Conservation (phyloP, 2,329 filamentous ascomycete genomes). For the Colletotrichum truncatum region DNA sequence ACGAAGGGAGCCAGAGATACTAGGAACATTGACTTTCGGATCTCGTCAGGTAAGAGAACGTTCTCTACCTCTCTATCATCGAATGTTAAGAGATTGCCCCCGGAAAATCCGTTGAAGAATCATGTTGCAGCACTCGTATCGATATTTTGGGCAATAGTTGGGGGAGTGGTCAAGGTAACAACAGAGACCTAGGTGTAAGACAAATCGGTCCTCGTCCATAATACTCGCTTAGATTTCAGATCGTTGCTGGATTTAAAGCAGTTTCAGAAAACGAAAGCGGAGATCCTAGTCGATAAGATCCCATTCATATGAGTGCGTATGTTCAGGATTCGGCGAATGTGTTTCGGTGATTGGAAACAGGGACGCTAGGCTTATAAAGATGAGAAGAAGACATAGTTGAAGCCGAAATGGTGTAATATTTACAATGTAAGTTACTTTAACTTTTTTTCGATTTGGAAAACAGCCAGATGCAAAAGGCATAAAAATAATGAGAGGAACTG, state of each 20-base stretch:
- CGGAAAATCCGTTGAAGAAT: constrained; percentile 79
- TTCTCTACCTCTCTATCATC: constrained; percentile 88
- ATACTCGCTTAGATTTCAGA: constrained; percentile 76
- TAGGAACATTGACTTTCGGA: constrained; percentile 84
- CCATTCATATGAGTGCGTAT: constrained; percentile 78
- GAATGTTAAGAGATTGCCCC: constrained; percentile 75
- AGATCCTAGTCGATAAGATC: constrained; percentile 84
- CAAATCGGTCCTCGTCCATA: constrained; percentile 88
- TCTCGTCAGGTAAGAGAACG: constrained; percentile 72
- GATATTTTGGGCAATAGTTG: constrained; percentile 81
- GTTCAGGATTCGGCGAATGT: constrained; percentile 77
- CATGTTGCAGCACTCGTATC: constrained; percentile 79
- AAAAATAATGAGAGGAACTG: too few species aligned
- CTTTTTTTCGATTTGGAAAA: too few species aligned
- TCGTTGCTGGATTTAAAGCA: constrained; percentile 67
- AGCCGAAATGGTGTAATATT: too few species aligned
- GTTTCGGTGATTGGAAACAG: constrained; percentile 79
- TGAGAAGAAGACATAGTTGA: too few species aligned
- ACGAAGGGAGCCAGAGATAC: constrained; percentile 74
- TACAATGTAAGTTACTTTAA: too few species aligned
- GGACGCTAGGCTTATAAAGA: too few species aligned
- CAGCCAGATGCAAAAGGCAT: too few species aligned
- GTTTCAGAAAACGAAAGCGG: constrained; percentile 83
- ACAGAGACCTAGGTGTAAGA: constrained; percentile 77
- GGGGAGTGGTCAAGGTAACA: constrained; percentile 83